Base-by-base conservation (phyloP, 305 asterid species). In the Fraxinus paxiana region DNA sequence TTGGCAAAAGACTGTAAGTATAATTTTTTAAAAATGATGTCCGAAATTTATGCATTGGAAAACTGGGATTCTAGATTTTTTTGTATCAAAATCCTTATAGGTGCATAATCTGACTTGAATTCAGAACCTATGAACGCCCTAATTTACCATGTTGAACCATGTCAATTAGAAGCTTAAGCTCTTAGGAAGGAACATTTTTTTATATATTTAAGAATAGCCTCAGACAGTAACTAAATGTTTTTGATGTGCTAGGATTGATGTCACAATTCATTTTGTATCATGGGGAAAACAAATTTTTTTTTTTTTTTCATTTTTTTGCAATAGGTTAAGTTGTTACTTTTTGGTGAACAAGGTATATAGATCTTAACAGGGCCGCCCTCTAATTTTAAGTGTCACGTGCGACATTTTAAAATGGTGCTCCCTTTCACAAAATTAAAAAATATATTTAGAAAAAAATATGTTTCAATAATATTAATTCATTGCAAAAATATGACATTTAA, bases 1-100 rank as follows among this genome's bases (percentile, higher is more conserved):
- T 28, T 90, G 94, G 94, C 90, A 83, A 28, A 80, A 81, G 82
- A 90, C 94, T 6, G 35, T 90, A 81, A 83, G 48, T 74, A 6
- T 26, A 15, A 13, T 2, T 26, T 67, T 12, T 48, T 0, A 0
- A 15, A 15, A 15, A 48, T 48, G 20, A 15, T 4, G 59, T 48
- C 18, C 17, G 59, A 15, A 46, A 46, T 13, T 46, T 46, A 46
- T 46, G 59, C 5, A 46, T 13, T 46, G 18, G 18, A 46, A 41
- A 22, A 2, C n/a, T 63, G 31, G n/a, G 26, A 22, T 22, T 59
- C 26, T 56, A 5, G 4, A 17, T 1, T 56, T 54, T 15, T 56
- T 5, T 31, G 9, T 20, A 2, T 20, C 69, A 6, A 59, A 20
- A 20, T 5, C 30, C 15, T 59, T 59, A 2, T 6, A 18, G 4